Evolutionary conservation across 73 alveolate genomes (phyloP).

Genomic region (Stentor roeselii): DNA sequence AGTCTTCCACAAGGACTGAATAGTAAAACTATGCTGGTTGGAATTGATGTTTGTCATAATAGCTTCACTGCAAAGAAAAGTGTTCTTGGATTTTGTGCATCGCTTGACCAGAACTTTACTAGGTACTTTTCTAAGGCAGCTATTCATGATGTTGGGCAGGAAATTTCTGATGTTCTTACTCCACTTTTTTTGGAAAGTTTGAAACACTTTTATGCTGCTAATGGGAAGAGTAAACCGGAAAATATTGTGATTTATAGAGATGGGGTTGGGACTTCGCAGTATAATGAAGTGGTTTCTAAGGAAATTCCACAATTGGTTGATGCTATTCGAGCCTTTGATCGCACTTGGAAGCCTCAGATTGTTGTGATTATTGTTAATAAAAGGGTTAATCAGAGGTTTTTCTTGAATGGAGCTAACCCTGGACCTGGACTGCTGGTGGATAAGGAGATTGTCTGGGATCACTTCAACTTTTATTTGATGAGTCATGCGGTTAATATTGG

Average conservation of each 20-base stretch:
- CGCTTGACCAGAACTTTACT: slow-evolving; percentile 21
- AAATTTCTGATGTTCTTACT: slow-evolving; percentile 36
- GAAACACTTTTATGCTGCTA: slow-evolving; percentile 15
- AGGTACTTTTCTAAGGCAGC: slow-evolving; percentile 26
- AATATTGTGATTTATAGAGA: slow-evolving; percentile 15
- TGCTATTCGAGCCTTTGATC: slow-evolving; percentile 22
- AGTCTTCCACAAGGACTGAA: neutral
- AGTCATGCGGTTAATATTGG: slow-evolving; percentile 82
- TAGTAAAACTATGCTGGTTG: slow-evolving; percentile 30
- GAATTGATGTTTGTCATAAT: slow-evolving; percentile 36
- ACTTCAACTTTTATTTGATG: slow-evolving; percentile 75
- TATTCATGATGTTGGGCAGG: slow-evolving; percentile 15
- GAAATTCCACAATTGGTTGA: slow-evolving; percentile 53
- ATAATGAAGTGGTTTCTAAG: slow-evolving; percentile 41
- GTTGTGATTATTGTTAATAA: slow-evolving; percentile 77
- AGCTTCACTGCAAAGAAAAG: slow-evolving; percentile 14
- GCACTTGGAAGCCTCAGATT: slow-evolving; percentile 56
- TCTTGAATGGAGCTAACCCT: slow-evolving; percentile 59
- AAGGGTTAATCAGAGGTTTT: slow-evolving; percentile 77
- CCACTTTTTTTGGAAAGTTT: slow-evolving; percentile 25
- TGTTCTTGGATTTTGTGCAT: slow-evolving; percentile 32
- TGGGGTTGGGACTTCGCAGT: slow-evolving; percentile 27
- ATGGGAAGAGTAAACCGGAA: neutral
- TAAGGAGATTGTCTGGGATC: slow-evolving; percentile 48
- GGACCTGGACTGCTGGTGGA: slow-evolving; percentile 69